Percentiles rank a stretch among this genome's conserved stretches.
phyloP scores from a whole-genome alignment of 1,139 yeast genomes.

The Debaryomyces fabryi region DNA sequence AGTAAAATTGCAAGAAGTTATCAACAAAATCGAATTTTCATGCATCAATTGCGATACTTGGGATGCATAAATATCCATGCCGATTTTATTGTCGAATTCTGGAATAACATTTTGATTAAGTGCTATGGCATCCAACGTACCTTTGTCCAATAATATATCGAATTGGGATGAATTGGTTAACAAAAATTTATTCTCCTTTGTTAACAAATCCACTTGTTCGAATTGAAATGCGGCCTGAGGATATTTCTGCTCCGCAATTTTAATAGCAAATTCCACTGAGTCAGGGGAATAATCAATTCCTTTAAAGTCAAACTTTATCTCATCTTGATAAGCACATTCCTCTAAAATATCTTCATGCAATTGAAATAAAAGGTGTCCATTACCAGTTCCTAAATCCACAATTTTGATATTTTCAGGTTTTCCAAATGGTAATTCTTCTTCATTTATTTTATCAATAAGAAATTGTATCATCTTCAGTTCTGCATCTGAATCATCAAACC shows the following conservation, averaged over 20 bases:
- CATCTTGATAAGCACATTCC: slow-evolving; percentile 41
- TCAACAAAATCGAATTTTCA: slow-evolving; percentile 60
- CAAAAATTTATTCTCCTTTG: slow-evolving; percentile 36
- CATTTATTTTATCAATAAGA: slow-evolving; percentile 38
- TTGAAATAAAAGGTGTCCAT: slow-evolving; percentile 83
- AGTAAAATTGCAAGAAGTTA: slow-evolving; percentile 96
- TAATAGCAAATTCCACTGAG: slow-evolving; percentile 72
- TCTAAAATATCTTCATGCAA: slow-evolving; percentile 55
- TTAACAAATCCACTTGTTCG: slow-evolving; percentile 49
- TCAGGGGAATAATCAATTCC: slow-evolving; percentile 89
- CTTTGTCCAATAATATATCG: slow-evolving; percentile 86
- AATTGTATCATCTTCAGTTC: slow-evolving; percentile 79
- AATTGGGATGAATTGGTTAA: slow-evolving; percentile 39
- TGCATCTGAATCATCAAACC: slow-evolving; percentile 95
- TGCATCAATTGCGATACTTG: slow-evolving; percentile 62
- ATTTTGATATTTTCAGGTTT: slow-evolving; percentile 42
- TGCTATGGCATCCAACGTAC: slow-evolving; percentile 96
- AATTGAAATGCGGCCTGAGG: slow-evolving; percentile 41
- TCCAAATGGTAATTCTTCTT: slow-evolving; percentile 27
- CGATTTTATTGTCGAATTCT: slow-evolving; percentile 46
- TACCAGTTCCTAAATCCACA: slow-evolving; percentile 92
- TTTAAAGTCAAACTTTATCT: slow-evolving; percentile 41
- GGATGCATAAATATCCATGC: slow-evolving; percentile 64
- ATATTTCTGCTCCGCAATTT: slow-evolving; percentile 51
- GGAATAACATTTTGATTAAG: slow-evolving; percentile 60